Percentiles rank a stretch among this genome's conserved stretches.
phyloP scores from a whole-genome alignment of 2,329 filamentous ascomycete species.

The Ceratocystis albifundus region DNA sequence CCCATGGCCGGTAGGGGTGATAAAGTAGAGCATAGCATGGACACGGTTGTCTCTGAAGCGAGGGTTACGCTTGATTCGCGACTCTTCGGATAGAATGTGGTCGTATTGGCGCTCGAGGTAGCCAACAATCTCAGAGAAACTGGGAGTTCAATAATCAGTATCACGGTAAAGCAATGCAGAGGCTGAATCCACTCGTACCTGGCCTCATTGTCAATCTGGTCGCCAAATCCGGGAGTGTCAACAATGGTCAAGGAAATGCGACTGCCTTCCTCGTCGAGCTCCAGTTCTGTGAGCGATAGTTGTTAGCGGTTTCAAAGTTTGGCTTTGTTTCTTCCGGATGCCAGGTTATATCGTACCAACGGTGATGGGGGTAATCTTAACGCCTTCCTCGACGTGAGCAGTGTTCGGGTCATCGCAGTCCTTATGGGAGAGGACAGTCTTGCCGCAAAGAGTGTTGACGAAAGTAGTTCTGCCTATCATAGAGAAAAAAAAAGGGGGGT shows the following conservation, averaged over 20 bases:
- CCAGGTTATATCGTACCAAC: constrained; percentile 54
- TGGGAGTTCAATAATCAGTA: constrained; percentile 30
- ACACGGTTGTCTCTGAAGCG: constrained; percentile 98
- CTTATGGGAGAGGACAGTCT: constrained; percentile 81
- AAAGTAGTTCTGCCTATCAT: constrained; percentile 83
- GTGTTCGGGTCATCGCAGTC: constrained; percentile 81
- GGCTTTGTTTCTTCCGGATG: background rate
- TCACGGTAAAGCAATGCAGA: background rate
- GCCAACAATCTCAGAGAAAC: constrained; percentile 94
- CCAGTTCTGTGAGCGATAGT: constrained; percentile 52
- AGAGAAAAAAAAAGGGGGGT: constrained; percentile 21
- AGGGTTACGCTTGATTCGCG: constrained; percentile 99
- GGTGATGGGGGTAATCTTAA: constrained; percentile 97
- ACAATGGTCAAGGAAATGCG: constrained; percentile 97
- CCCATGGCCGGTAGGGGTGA: constrained; percentile 94
- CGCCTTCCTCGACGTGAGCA: constrained; percentile 88
- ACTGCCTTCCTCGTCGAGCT: constrained; percentile 95
- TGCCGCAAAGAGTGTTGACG: constrained; percentile 97
- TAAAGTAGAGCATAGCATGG: constrained; percentile 97
- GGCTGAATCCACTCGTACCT: constrained; percentile 48
- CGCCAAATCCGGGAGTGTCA: constrained; percentile 94
- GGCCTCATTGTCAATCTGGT: constrained; percentile 98
- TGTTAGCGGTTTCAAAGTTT: constrained; percentile 9
- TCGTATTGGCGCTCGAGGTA: constrained; percentile 99
- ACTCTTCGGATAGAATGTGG: constrained; percentile 97